Base-by-base conservation (phyloP, 2,329 filamentous ascomycete genomes). In the Fusarium bulbicola region DNA sequence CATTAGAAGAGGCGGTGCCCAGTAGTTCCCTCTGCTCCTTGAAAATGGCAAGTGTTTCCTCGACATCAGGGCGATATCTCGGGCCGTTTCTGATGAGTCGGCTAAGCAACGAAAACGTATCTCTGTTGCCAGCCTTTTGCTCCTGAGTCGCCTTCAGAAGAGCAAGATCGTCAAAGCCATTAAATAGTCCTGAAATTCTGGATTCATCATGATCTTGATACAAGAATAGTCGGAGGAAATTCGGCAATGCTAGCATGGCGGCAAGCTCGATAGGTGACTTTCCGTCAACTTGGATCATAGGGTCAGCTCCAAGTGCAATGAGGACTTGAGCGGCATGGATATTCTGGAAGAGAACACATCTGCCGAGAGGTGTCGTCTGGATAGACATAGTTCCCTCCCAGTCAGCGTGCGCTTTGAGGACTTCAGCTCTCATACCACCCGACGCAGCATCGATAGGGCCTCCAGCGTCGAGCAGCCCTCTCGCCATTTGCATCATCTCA, bases 1-100 rank as follows among this genome's bases (percentile, higher is more conserved):
- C 30, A 11, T 12, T 8, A 0, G 37, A 14, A 15, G 21, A 18
- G 3, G 14, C 1, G 0, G 12, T 16, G 0, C n/a, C 16, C 0
- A 58, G 6, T 8, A 52, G 1, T 7, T 52, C 26, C n/a, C 57
- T 52, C 26, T 39, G 57, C 45, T 52, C 43, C 5, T 52, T 59
- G 16, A 59, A 59, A 39, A 59, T 52, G 7, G 57, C 3, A 0
- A 59, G 11, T 3, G 57, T 59, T 59, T 59, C 57, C 7, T 52
- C 57, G 9, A 52, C 24, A 11, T 59, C 57, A 1, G 45, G 52
- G 5, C 45, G 13, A 39, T 59, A 52, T 9, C 57, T 39, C 16
- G 43, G 57, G 5, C 57, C 57, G 3, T 59, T 52, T 34, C 57
- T 52, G 12, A 59, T 52, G 1, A 59, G 43, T 18, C 57, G 21